phyloP scores from a whole-genome alignment of 2,329 filamentous ascomycete species.

The Apiospora arundinis region DNA sequence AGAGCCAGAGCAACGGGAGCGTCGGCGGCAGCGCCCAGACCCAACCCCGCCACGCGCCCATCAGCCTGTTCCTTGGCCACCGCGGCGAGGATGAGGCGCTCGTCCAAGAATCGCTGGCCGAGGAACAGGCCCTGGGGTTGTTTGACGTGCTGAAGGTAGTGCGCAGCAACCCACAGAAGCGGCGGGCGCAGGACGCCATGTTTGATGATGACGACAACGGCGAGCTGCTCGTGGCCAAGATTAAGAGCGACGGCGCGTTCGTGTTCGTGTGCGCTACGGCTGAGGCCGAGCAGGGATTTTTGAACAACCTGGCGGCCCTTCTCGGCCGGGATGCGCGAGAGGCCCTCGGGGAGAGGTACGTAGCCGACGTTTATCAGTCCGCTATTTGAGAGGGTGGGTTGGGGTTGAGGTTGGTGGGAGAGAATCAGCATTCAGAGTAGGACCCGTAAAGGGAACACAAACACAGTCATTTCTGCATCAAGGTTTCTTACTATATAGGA shows the following conservation, averaged over 20 bases:
- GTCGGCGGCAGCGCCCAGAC: too few species aligned
- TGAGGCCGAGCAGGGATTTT: constrained; percentile 6
- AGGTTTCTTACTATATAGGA: too few species aligned
- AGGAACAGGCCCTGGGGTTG: constrained; percentile 23
- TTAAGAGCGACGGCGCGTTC: neutral
- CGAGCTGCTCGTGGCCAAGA: neutral
- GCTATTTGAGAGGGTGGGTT: neutral
- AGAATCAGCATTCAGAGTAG: too few species aligned
- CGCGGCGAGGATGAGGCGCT: constrained; percentile 24
- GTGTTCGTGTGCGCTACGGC: constrained; percentile 16
- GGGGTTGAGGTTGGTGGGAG: too few species aligned
- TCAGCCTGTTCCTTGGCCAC: constrained; percentile 31
- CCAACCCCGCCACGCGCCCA: neutral
- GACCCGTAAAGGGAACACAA: too few species aligned
- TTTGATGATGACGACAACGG: constrained; percentile 35
- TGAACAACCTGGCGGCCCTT: constrained; percentile 4
- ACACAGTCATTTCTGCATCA: too few species aligned
- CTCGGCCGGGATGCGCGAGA: constrained; percentile 12
- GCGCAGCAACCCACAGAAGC: constrained; percentile 29
- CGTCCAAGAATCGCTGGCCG: constrained; percentile 22
- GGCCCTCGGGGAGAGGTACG: constrained; percentile 18
- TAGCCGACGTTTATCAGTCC: constrained; percentile 16
- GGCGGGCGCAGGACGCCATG: constrained; percentile 28
- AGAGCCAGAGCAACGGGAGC: neutral
- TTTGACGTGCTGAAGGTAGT: constrained; percentile 28